Conservation (phyloP, 768 basidiomycete species). For the Boletus subcaerulescens region DNA sequence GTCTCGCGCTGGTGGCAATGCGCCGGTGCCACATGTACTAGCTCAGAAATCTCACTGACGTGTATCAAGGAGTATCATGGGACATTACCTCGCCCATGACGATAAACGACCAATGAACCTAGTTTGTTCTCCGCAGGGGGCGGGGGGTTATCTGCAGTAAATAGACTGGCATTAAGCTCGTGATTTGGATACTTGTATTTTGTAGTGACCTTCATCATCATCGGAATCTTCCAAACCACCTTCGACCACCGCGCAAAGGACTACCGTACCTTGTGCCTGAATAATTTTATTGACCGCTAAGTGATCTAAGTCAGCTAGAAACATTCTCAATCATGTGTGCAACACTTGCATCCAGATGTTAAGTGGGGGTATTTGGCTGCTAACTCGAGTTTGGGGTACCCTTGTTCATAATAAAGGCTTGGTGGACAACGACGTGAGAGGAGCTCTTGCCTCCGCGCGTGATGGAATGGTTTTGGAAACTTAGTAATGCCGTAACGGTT, state of each 20-base stretch:
- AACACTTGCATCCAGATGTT: constrained; percentile 40
- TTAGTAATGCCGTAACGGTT: constrained; percentile 10
- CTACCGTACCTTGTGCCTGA: constrained; percentile 41
- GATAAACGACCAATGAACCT: constrained; percentile 47
- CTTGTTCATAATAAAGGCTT: constrained; percentile 23
- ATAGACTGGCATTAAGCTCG: neutral
- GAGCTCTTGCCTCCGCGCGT: constrained; percentile 22
- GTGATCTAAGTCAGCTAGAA: constrained; percentile 4
- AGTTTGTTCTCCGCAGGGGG: constrained; percentile 45
- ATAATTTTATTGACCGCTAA: constrained; percentile 52
- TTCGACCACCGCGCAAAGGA: constrained; percentile 44
- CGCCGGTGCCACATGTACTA: constrained; percentile 18
- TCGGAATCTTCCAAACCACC: constrained; percentile 43
- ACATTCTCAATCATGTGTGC: neutral
- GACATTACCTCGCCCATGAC: constrained; percentile 26
- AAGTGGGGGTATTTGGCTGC: constrained; percentile 40
- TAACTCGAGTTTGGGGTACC: constrained; percentile 25
- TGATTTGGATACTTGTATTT: constrained; percentile 16
- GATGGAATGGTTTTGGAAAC: constrained; percentile 23
- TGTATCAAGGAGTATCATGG: neutral
- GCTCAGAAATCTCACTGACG: constrained; percentile 1
- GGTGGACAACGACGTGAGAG: constrained; percentile 20
- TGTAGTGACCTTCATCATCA: constrained; percentile 20
- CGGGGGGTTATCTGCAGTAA: constrained; percentile 17
- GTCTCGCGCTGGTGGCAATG: constrained; percentile 21